Percentiles rank a stretch among this genome's conserved stretches.
Evolutionary conservation across 805 yeast genomes (phyloP).

Genomic region (Cyberlindnera samutprakarnensis): DNA sequence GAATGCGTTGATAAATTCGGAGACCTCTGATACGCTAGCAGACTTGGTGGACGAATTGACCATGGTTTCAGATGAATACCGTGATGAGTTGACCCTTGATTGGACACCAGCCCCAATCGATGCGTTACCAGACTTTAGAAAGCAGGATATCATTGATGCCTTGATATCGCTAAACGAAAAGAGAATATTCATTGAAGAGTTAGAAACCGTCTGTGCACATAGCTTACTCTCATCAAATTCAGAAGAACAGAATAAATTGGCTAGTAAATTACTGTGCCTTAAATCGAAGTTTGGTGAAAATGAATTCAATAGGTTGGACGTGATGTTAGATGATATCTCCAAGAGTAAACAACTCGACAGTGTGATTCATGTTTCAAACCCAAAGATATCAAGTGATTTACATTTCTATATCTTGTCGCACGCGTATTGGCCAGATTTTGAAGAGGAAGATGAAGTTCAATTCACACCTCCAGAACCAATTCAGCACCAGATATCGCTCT

Average conservation of each 20-base stretch:
- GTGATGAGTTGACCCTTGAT: slow-evolving; percentile 24
- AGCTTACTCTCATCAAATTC: slow-evolving; percentile 34
- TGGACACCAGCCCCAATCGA: slow-evolving; percentile 89
- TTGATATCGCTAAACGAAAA: slow-evolving; percentile 68
- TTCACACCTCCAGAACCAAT: slow-evolving; percentile 42
- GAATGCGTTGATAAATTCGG: slow-evolving; percentile 50
- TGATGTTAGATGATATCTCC: slow-evolving; percentile 72
- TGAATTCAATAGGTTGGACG: slow-evolving; percentile 64
- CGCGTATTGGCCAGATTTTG: slow-evolving; percentile 65
- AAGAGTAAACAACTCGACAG: slow-evolving; percentile 44
- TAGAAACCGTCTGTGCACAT: slow-evolving; percentile 52
- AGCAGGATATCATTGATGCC: slow-evolving; percentile 64
- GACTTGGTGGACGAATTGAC: slow-evolving; percentile 50
- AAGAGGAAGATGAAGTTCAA: slow-evolving; percentile 11
- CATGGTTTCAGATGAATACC: slow-evolving; percentile 15
- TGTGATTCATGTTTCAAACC: slow-evolving; percentile 24
- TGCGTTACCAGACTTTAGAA: slow-evolving; percentile 78
- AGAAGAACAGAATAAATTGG: slow-evolving; percentile 33
- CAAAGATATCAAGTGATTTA: slow-evolving; percentile 23
- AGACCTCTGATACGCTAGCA: slow-evolving; percentile 26
- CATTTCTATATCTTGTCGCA: slow-evolving; percentile 65
- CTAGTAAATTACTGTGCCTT: slow-evolving; percentile 40
- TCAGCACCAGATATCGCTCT: slow-evolving; percentile 33
- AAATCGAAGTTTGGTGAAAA: slow-evolving; percentile 59
- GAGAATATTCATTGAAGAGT: slow-evolving; percentile 56